phyloP scores from a whole-genome alignment of 352 stramenopile species.

The Phytophthora ohioensis region DNA sequence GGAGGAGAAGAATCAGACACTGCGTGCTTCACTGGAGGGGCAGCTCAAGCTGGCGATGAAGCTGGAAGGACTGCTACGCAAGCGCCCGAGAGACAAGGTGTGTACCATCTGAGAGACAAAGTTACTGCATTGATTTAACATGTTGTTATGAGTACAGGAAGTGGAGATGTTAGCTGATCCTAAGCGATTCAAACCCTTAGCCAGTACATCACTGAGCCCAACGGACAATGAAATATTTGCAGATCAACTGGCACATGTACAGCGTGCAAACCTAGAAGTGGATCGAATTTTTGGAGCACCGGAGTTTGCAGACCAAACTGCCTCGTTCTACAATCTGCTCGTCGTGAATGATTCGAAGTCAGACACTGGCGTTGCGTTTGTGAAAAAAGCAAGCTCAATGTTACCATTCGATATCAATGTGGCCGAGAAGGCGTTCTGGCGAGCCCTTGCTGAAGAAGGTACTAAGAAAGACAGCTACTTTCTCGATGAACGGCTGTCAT shows the following conservation, averaged over 20 bases:
- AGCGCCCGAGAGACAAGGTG: conserved; percentile 33
- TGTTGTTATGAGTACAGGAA: conserved; percentile 9
- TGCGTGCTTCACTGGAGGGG: conserved; percentile 37
- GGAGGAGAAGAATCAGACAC: conserved; percentile 44
- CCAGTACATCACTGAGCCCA: not conserved
- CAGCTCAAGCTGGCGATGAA: conserved; percentile 47
- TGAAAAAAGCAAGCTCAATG: conserved; percentile 44
- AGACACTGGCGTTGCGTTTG: conserved; percentile 36
- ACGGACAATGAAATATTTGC: conserved; percentile 44
- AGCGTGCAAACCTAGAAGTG: conserved; percentile 28
- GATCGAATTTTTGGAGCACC: conserved; percentile 21
- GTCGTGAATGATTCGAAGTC: conserved; percentile 22
- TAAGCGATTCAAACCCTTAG: conserved; percentile 31
- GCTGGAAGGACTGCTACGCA: conserved; percentile 41
- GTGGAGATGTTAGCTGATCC: conserved; percentile 2
- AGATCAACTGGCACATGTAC: conserved; percentile 36
- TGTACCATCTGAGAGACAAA: not conserved
- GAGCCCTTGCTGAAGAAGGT: conserved; percentile 40
- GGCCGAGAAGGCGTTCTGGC: conserved; percentile 45
- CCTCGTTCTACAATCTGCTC: conserved; percentile 27
- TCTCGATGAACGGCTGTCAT: conserved; percentile 32
- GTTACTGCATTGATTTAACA: not conserved
- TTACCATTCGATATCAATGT: conserved; percentile 46
- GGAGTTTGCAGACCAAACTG: conserved; percentile 21
- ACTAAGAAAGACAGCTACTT: conserved; percentile 43